phyloP scores from a whole-genome alignment of 495 filamentous ascomycete species.

The Penicillium flavigenum region DNA sequence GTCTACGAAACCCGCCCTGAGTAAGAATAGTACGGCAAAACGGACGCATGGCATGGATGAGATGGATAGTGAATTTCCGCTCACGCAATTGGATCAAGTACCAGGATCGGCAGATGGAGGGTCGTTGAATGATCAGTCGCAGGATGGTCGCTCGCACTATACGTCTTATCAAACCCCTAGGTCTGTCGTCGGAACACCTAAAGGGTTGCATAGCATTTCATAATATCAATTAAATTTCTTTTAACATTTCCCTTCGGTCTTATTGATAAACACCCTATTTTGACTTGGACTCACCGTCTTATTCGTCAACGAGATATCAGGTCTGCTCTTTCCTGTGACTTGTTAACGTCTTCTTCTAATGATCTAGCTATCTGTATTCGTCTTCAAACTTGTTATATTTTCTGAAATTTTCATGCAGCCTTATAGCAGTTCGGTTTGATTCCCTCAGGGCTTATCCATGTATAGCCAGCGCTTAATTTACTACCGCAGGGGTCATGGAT shows the following conservation, averaged over 20 bases:
- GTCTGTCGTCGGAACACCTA: slow-evolving; percentile 1
- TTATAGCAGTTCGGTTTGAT: too few species aligned
- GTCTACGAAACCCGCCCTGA: slow-evolving; percentile 4
- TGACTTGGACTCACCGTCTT: not conserved
- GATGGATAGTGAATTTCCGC: slow-evolving; percentile 20
- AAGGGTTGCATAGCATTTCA: not conserved
- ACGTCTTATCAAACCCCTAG: not conserved
- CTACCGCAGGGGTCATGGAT: too few species aligned
- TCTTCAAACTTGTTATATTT: too few species aligned
- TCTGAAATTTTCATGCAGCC: too few species aligned
- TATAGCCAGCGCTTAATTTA: too few species aligned
- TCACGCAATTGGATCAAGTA: slow-evolving; percentile 12
- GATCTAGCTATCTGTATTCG: too few species aligned
- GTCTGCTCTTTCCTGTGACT: too few species aligned
- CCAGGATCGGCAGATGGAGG: slow-evolving; percentile 2
- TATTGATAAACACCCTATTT: not conserved
- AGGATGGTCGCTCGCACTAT: slow-evolving; percentile 15
- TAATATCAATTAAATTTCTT: not conserved
- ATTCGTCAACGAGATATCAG: too few species aligned
- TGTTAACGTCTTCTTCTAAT: too few species aligned
- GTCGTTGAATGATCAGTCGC: slow-evolving; percentile 15
- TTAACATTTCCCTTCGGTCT: not conserved
- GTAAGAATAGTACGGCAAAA: slow-evolving; percentile 12
- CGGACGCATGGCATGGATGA: slow-evolving; percentile 20
- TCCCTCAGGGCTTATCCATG: too few species aligned